phyloP scores from a whole-genome alignment of 805 yeast species.

The Suhomyces sp. region DNA sequence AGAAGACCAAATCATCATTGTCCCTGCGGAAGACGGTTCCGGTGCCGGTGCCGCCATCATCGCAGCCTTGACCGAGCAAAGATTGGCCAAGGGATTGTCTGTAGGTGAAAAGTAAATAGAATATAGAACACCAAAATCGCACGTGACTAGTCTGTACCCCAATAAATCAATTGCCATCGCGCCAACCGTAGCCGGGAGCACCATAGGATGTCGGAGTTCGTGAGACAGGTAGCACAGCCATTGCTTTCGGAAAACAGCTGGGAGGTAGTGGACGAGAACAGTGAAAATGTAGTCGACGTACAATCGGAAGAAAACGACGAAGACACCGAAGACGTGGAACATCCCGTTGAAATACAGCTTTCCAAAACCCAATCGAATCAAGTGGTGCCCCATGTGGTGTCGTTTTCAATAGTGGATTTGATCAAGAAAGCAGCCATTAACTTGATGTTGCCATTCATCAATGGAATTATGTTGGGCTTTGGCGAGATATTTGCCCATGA shows the following conservation, averaged over 20 bases:
- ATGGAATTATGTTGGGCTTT: slow-evolving; percentile 93
- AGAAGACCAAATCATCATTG: slow-evolving; percentile 79
- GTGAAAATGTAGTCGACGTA: background rate
- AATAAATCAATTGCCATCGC: background rate
- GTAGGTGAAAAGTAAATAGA: slow-evolving; percentile 45
- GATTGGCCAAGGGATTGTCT: slow-evolving; percentile 68
- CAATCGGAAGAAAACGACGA: background rate
- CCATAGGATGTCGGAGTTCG: background rate
- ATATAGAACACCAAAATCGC: background rate
- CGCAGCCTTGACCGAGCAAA: slow-evolving; percentile 87
- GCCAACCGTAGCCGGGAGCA: background rate
- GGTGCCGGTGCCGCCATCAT: slow-evolving; percentile 99
- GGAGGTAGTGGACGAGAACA: background rate
- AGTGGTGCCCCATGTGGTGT: background rate
- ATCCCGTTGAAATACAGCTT: background rate
- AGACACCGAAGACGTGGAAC: background rate
- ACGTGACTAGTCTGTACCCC: background rate
- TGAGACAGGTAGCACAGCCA: background rate
- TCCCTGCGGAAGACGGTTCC: slow-evolving; percentile 96
- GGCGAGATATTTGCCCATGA: slow-evolving; percentile 96
- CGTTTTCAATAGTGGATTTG: slow-evolving; percentile 35
- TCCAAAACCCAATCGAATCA: background rate
- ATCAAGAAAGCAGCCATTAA: slow-evolving; percentile 63
- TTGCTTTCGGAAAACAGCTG: background rate
- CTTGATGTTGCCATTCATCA: slow-evolving; percentile 78